Evolutionary conservation across 2,329 filamentous ascomycete genomes (phyloP), one percentile per base, ranked within the genome.

Genomic region (Gyromitra esculenta): DNA sequence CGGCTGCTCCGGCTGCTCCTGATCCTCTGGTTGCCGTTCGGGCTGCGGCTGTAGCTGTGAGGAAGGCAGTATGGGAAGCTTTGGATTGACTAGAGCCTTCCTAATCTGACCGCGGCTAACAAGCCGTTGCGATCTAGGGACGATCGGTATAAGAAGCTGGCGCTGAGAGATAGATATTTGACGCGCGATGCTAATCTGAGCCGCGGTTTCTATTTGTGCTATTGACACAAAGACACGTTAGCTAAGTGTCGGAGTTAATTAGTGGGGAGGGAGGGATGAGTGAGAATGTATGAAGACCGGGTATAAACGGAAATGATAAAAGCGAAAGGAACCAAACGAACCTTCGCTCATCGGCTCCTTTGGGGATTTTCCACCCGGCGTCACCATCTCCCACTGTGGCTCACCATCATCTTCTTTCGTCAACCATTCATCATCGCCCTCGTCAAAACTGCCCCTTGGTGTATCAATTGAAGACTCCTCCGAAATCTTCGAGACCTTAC

Each of bases 121-220:
- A 39, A 81, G 78, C 54, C 79, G 77, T 25, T 80, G 78, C 0
- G 77, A 78, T 66, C 77, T 79, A 1, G 79, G 78, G 21, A 81
- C 79, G 11, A 89, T 82, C 11, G 88, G 88, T 62, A 87, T 85
- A 18, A 91, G 83, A 77, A 91, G 83, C 80, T 87, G 86, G 18
- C 88, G 85, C 82, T 91, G 90, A 11, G 89, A 90, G 35, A 91
- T 85, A 79, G 88, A 90, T 79, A 92, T 91, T 81, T 91, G 89
- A 0, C 90, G 85, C 0, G 90, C 90, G 79, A 92, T 91, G 1
- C 89, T 91, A 59, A 90, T 85, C 82, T 91, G 88, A 2, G 90
- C 89, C 1, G 89, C 88, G 56, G 86, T 86, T 78, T 87, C 86
- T 13, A 88, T 82, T 5, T 84, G 85, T 25, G 82, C 82, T 78